Conservation (phyloP, 2,329 filamentous ascomycete species). For the Tetracladium maxilliforme region DNA sequence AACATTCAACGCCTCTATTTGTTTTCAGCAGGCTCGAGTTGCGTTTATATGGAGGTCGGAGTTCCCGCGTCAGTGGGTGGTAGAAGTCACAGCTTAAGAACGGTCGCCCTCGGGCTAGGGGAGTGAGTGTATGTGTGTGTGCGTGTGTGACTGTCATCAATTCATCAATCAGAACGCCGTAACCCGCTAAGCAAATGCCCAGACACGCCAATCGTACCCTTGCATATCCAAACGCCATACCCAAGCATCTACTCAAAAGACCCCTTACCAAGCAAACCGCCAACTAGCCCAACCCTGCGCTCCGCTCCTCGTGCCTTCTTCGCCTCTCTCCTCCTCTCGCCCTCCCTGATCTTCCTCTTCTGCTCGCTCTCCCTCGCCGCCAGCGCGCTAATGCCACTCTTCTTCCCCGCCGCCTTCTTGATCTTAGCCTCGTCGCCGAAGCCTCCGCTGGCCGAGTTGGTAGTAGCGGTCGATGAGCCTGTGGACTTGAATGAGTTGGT, state of each 20-base stretch:
- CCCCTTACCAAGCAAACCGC: slow-evolving; percentile 41
- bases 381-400: slow-evolving; percentile 45
- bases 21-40: too few species aligned
- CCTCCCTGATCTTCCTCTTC: slow-evolving; percentile 36
- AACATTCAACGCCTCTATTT: too few species aligned
- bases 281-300: slow-evolving; percentile 38
- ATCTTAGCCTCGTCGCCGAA: slow-evolving; percentile 37
- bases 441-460: slow-evolving; percentile 16
- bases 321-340: slow-evolving; percentile 40
- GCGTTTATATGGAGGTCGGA: too few species aligned
- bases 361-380: slow-evolving; percentile 43
- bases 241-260: slow-evolving; percentile 29
- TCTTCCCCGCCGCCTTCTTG: slow-evolving; percentile 44
- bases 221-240: too few species aligned
- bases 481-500: slow-evolving; percentile 38
- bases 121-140: too few species aligned
- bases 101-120: too few species aligned
- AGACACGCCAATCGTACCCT: too few species aligned
- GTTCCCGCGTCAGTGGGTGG: too few species aligned
- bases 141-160: too few species aligned
- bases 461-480: slow-evolving; percentile 16
- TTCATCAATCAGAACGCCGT: too few species aligned
- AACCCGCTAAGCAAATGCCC: too few species aligned
- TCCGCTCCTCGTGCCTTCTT: slow-evolving; percentile 42
- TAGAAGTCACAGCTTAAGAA: too few species aligned